Base-by-base conservation (phyloP, 1,284 basidiomycete genomes). In the Phellopilus nigrolimitatus region DNA sequence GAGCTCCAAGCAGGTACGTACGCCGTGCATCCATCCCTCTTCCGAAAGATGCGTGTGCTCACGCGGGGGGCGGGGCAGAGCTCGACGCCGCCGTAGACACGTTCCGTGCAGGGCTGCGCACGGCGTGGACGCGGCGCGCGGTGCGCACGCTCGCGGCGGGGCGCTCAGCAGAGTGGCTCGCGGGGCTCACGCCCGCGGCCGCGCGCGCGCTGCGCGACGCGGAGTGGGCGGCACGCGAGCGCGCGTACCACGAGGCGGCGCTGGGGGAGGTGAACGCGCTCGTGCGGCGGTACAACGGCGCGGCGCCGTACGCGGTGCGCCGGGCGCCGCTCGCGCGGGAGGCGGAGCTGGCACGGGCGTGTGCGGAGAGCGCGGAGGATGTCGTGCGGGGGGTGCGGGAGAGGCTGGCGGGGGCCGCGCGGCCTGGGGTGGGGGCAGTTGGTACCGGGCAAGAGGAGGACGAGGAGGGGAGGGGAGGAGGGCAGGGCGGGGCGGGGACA, bases 261-360 rank as follows among this genome's bases (percentile, higher is more conserved):
- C 61, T 94, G 34, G 73, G 72, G 22, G 81, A 90, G 58, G 67
- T 93, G 27, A 93, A 94, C 66, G 71, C 78, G 8, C 69, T 86
- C 5, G 82, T 91, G 28, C 72, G 87, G 47, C 81, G 84, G 66
- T 88, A 91, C 68, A 93, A 94, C 61, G 82, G 79, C 8, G 66
- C 87, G 34, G 90, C 90, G 8, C 90, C 89, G 3, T 86, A 84
- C 58, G 71, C 80, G 9, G 88, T 84, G 17, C 74, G 89, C 13
- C 69, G 84, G 39, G 69, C 78, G 3, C 77, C 84, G 49, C 73
- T 87, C 54, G 68, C 69, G 30, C 72, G 76, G 17, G 69, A 72
- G 8, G 67, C 64, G 15, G 89, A 92, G 66, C 68, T 92, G 10
- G 73, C 73, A 57, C 71, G 67, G 56, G 64, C 78, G 49, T 84